Base-by-base conservation (phyloP, 352 stramenopile genomes). In the Peronospora farinosa region DNA sequence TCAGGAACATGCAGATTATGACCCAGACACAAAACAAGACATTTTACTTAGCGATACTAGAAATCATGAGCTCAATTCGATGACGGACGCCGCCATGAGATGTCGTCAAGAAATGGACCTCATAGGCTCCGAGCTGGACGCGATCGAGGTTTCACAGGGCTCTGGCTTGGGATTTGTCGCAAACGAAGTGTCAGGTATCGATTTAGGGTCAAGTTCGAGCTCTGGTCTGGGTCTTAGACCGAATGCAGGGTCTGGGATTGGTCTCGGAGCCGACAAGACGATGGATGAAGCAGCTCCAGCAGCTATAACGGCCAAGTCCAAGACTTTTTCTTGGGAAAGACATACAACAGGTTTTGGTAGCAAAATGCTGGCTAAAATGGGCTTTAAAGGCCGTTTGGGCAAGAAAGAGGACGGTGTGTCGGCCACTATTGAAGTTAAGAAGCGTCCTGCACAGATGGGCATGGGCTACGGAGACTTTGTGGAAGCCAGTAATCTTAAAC, bases 311-410 rank as follows among this genome's bases (percentile, higher is more conserved):
- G 7, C 17, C 32, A 63, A 65, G 27, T 40, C 16, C 13, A 72
- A 72, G 43, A 77, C 64, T 32, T 83, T 71, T 47, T 44, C 62
- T 31, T 98, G 95, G 95, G 84, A 97, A 74, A 97, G 97, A 65
- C 95, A 98, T 70, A 97, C 93, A 12, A 98, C 96, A 54, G 95
- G 93, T 19, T 97, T 98, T 54, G 95, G 93, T 9, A 85, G 92
- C 50, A 97, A 97, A 66, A 87, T 98, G 67, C 66, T 98, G 43
- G 62, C 84, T 19, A 98, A 98, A 67, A 97, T 98, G 91, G 95
- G 95, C 36, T 98, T 97, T 57, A 88, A 72, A 13, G 93, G 92
- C 11, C 90, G 93, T 15, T 63, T 98, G 19, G 93, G 93, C 21
- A 96, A 95, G 56, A 81, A 96, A 36, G 86, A 96, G 50, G 86